Base-by-base conservation (phyloP, 2,329 filamentous ascomycete genomes). In the Aspergillus proliferans region DNA sequence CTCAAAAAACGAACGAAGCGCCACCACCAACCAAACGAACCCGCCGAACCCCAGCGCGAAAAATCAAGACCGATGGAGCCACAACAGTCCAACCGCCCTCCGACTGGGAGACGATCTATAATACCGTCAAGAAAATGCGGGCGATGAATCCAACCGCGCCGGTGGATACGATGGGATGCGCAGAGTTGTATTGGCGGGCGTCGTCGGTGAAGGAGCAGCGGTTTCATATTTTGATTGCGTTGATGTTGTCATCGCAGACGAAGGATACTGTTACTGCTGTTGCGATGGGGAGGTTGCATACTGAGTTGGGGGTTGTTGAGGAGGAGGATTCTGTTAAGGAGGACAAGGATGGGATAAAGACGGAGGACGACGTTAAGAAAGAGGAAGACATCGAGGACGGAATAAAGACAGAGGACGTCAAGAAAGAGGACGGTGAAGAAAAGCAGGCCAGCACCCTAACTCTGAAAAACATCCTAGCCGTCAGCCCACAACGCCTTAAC, bases 121-220 rank as follows among this genome's bases (percentile, higher is more conserved):
- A 78, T 30, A 72, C 82, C 0, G 86, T 94, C 41, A 85, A 85
- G 61, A 79, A 81, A 61, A 96, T 97, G 90, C 85, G 71, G 71
- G 86, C 65, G 65, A 80, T 74, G 70, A 86, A 79, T 36, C 69
- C 79, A 4, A 74, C 71, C 0, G 93, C 93, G 1, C 87, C 92
- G 0, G 93, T 98, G 9, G 93, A 98, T 68, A 97, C 92, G 0
- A 96, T 97, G 91, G 93, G 93, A 9, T 98, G 93, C 70, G 90
- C 71, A 21, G 68, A 75, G 43, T 58, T 75, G 7, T 68, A 71
- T 54, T 74, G 70, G 70, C 66, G 63, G 6, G 61, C 61, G 0
- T 73, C 72, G 1, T 65, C 67, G 15, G 70, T 71, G 1, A 67
- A 74, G 47, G 80, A 85, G 62, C 83, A 83, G 64, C 81, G 91